phyloP scores from a whole-genome alignment of 1,284 basidiomycete species.

The Golubevia sp. region DNA sequence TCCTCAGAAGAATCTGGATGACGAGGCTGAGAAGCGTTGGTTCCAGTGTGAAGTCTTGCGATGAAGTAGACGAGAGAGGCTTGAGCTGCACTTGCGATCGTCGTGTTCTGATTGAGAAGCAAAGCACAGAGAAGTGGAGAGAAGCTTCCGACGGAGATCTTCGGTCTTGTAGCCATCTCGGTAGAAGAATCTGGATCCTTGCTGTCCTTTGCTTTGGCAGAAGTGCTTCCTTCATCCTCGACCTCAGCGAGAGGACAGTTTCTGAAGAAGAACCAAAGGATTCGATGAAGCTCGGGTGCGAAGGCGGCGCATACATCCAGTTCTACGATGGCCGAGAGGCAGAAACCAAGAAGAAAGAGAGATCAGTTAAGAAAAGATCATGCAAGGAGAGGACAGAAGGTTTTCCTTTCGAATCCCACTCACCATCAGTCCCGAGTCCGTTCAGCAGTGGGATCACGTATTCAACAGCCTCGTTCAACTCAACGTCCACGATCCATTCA shows the following conservation, averaged over 20 bases:
- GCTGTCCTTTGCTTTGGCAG: slow-evolving; percentile 1
- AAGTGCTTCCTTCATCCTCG: slow-evolving; percentile 14
- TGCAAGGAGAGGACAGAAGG: slow-evolving; percentile 4
- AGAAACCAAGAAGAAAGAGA: background rate
- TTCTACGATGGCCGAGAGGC: slow-evolving; percentile 67
- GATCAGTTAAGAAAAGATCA: background rate
- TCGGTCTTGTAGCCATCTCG: slow-evolving; percentile 61
- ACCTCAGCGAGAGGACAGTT: slow-evolving; percentile 63
- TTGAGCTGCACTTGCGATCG: slow-evolving; percentile 76
- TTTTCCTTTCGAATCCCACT: slow-evolving; percentile 32
- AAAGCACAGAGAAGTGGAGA: slow-evolving; percentile 88
- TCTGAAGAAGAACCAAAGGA: slow-evolving; percentile 95
- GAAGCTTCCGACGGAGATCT: slow-evolving; percentile 80
- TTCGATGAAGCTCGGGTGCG: slow-evolving; percentile 76
- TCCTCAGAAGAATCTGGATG: background rate
- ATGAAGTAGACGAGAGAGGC: slow-evolving; percentile 79
- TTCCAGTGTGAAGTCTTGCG: slow-evolving; percentile 66
- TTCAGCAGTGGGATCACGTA: slow-evolving; percentile 90
- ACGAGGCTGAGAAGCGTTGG: slow-evolving; percentile 8
- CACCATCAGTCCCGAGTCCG: slow-evolving; percentile 84
- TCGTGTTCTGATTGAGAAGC: slow-evolving; percentile 77
- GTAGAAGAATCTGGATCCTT: slow-evolving; percentile 21
- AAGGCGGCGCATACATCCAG: slow-evolving; percentile 90
- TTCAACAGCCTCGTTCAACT: slow-evolving; percentile 86
- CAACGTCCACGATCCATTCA: slow-evolving; percentile 61